A percentile compares a stretch with the other conserved stretches of the same genome.
Conservation (phyloP, 306 rosid genomes). For the Biancaea sappan region DNA sequence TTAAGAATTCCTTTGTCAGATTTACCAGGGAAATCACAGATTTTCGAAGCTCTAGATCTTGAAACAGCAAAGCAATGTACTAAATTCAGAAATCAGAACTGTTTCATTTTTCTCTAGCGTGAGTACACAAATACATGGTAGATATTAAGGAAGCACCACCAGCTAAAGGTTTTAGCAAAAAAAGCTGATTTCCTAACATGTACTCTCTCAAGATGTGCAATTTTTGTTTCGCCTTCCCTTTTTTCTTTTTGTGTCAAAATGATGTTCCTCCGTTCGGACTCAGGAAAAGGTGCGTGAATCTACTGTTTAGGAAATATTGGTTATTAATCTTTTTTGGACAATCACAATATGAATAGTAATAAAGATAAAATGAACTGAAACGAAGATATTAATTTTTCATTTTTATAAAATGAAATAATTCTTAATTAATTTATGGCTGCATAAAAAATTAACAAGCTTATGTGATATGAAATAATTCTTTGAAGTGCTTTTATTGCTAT, state of each 20-base stretch:
- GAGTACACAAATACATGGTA: background rate
- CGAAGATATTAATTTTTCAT: too few species aligned
- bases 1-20: conserved; percentile 40
- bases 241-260: background rate
- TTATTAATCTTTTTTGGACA: too few species aligned
- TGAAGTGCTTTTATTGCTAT: background rate
- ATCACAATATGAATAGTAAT: too few species aligned
- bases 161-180: background rate
- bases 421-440: too few species aligned
- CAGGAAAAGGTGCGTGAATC: too few species aligned
- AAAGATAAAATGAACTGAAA: too few species aligned
- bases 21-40: conserved; percentile 44
- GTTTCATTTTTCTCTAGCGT: background rate
- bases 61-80: conserved; percentile 36
- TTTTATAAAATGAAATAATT: too few species aligned
- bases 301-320: too few species aligned
- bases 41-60: conserved; percentile 46
- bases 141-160: background rate
- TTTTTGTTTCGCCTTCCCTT: background rate
- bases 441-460: too few species aligned
- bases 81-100: background rate
- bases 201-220: background rate
- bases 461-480: too few species aligned
- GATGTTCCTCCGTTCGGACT: background rate
- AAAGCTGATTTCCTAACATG: background rate